Evolutionary conservation across 2,329 filamentous ascomycete genomes (phyloP).

Genomic region (Aspergillus calidoustus): DNA sequence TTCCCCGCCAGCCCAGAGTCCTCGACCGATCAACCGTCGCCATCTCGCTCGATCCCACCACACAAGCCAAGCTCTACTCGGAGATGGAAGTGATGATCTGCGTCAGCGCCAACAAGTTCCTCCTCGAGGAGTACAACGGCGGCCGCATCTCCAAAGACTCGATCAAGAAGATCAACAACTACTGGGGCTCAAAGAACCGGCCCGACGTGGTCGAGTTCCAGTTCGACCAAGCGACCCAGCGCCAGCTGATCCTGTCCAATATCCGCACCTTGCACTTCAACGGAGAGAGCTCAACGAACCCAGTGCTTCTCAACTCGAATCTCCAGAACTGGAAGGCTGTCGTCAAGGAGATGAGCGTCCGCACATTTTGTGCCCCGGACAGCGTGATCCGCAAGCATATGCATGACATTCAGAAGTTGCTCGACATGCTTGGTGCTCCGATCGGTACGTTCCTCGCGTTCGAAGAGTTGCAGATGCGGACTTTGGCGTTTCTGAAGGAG

Average conservation of each 20-base stretch:
- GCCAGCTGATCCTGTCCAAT: constrained; percentile 53
- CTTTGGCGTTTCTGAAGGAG: constrained; percentile 39
- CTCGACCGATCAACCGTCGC: constrained; percentile 33
- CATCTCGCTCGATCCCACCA: constrained; percentile 46
- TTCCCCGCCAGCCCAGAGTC: constrained; percentile 19
- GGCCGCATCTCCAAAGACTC: constrained; percentile 46
- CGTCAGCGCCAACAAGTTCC: constrained; percentile 50
- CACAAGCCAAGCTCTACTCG: constrained; percentile 50
- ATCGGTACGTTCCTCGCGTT: constrained; percentile 44
- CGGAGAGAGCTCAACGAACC: constrained; percentile 46
- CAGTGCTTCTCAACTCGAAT: constrained; percentile 49
- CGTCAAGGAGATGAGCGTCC: constrained; percentile 52
- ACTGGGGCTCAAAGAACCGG: constrained; percentile 53
- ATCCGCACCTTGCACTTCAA: constrained; percentile 52
- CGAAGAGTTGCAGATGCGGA: constrained; percentile 42
- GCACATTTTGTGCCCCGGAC: constrained; percentile 57
- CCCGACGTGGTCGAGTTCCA: constrained; percentile 56
- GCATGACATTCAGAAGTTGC: constrained; percentile 53
- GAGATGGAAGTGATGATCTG: constrained; percentile 54
- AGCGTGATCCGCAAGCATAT: constrained; percentile 55
- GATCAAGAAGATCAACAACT: constrained; percentile 42
- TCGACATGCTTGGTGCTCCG: constrained; percentile 55
- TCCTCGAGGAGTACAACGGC: constrained; percentile 47
- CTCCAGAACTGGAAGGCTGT: constrained; percentile 55
- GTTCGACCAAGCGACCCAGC: constrained; percentile 58